Evolutionary conservation across 1,284 basidiomycete genomes (phyloP).

Genomic region (Ganoderma sinense): DNA sequence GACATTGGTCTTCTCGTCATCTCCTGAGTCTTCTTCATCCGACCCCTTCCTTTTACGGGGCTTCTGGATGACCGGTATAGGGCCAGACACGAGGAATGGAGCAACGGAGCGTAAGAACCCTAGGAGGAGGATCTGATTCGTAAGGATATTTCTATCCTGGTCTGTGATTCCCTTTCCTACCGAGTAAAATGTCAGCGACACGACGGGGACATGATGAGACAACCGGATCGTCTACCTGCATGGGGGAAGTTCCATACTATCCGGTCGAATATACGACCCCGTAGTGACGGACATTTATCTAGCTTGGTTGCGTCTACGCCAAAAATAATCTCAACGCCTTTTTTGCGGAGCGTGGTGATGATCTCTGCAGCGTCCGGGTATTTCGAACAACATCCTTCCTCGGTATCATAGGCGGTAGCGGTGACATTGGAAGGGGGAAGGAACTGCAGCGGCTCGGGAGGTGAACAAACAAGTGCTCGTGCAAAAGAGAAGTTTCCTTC

Average conservation of each 20-base stretch:
- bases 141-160: conserved; percentile 92
- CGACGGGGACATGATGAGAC: not conserved
- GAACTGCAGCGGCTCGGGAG: conserved; percentile 56
- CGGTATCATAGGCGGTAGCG: conserved; percentile 89
- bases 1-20: conserved; percentile 38
- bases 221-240: conserved; percentile 66
- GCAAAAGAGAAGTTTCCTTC: conserved; percentile 97
- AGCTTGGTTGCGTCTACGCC: conserved; percentile 86
- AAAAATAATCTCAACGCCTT: conserved; percentile 82
- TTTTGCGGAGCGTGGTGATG: conserved; percentile 61
- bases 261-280: conserved; percentile 73
- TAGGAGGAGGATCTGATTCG: conserved; percentile 91
- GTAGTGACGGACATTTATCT: conserved; percentile 64
- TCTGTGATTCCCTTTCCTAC: conserved; percentile 93
- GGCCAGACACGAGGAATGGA: conserved; percentile 67
- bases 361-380: conserved; percentile 83
- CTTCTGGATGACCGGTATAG: conserved; percentile 51
- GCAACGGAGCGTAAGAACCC: conserved; percentile 84
- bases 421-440: conserved; percentile 77
- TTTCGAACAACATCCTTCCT: conserved; percentile 81
- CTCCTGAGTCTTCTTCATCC: conserved; percentile 46
- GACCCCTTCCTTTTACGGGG: conserved; percentile 53
- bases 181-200: conserved; percentile 20
- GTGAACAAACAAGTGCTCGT: conserved; percentile 70
- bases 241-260: conserved; percentile 98